A percentile compares a stretch with the other conserved stretches of the same genome.
These are phyloP conservation scores for Ophiostoma himal-ulmi DNA, from an alignment of 2,329 filamentous ascomycete genomes.

Conservation along the genomic window DNA sequence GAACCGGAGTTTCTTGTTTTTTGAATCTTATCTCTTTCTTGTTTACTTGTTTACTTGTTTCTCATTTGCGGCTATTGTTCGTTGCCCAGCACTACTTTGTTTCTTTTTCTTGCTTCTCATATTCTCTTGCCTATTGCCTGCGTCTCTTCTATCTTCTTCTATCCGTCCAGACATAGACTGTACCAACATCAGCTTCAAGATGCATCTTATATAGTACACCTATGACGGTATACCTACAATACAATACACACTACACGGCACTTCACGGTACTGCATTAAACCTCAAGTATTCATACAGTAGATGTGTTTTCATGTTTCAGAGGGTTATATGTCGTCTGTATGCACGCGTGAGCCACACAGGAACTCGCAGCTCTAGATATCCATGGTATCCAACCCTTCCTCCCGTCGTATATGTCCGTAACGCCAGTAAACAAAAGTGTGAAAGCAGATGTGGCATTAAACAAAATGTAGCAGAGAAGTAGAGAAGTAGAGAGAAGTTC, in stretches of 20 bases:
- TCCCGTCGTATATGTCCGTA: constrained; percentile 1
- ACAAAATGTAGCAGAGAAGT: background rate
- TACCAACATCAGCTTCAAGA: background rate
- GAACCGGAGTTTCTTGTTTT: background rate
- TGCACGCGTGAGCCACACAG: background rate
- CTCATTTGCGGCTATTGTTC: background rate
- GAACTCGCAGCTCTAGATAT: background rate
- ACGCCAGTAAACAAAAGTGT: constrained; percentile 1
- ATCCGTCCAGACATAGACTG: background rate
- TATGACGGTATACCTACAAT: background rate
- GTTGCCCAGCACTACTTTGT: background rate
- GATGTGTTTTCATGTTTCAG: background rate
- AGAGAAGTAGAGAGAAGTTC: background rate
- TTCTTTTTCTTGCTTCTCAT: background rate
- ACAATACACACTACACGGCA: background rate
- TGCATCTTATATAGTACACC: background rate
- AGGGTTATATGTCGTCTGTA: background rate
- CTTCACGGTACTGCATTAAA: too few species aligned
- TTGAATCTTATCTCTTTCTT: background rate
- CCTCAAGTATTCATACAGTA: background rate
- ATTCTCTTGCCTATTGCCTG: background rate
- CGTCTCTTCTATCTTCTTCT: background rate
- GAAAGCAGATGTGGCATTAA: background rate
- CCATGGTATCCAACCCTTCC: constrained; percentile 5
- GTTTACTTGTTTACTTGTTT: background rate